Evolutionary conservation across 768 basidiomycete genomes (phyloP).

Genomic region (Termitomyces sp.): DNA sequence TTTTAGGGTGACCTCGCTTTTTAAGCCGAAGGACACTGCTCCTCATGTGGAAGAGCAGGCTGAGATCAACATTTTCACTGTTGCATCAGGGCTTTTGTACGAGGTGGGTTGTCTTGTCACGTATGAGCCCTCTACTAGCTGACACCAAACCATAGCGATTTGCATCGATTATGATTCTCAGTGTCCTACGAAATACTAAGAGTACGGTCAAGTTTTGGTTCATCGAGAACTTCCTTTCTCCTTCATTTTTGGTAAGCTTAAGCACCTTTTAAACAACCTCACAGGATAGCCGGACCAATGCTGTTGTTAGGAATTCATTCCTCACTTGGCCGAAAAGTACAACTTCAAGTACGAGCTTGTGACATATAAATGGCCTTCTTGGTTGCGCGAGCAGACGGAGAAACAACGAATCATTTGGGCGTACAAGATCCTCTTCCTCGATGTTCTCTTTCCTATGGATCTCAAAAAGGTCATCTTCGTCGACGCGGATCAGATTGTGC

Average conservation of each 20-base stretch:
- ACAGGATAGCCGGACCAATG: neutral
- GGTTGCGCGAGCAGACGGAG: slow-evolving; percentile 95
- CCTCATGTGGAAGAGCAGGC: slow-evolving; percentile 50
- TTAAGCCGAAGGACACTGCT: slow-evolving; percentile 28
- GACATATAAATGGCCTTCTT: slow-evolving; percentile 99
- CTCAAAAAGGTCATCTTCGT: slow-evolving; percentile 99
- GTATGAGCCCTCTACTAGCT: neutral
- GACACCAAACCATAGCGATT: slow-evolving; percentile 63
- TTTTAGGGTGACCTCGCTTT: slow-evolving; percentile 43
- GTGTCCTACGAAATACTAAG: slow-evolving; percentile 91
- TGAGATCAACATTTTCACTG: slow-evolving; percentile 98
- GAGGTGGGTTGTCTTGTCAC: slow-evolving; percentile 54
- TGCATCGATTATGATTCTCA: slow-evolving; percentile 96
- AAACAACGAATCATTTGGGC: slow-evolving; percentile 99
- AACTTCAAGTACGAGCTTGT: slow-evolving; percentile 95
- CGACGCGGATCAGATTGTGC: slow-evolving; percentile 96
- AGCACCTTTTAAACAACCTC: neutral
- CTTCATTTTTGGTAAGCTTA: slow-evolving; percentile 88
- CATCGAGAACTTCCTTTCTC: slow-evolving; percentile 98
- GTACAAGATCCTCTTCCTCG: slow-evolving; percentile 98
- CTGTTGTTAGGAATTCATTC: slow-evolving; percentile 80
- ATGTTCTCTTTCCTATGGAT: slow-evolving; percentile 98
- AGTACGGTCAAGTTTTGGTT: slow-evolving; percentile 99
- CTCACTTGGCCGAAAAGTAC: slow-evolving; percentile 87
- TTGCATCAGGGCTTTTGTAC: slow-evolving; percentile 93